These are phyloP conservation scores for Purpureocillium takamizusanense DNA, from an alignment of 2,329 filamentous ascomycete species.

Conservation along the genomic window DNA sequence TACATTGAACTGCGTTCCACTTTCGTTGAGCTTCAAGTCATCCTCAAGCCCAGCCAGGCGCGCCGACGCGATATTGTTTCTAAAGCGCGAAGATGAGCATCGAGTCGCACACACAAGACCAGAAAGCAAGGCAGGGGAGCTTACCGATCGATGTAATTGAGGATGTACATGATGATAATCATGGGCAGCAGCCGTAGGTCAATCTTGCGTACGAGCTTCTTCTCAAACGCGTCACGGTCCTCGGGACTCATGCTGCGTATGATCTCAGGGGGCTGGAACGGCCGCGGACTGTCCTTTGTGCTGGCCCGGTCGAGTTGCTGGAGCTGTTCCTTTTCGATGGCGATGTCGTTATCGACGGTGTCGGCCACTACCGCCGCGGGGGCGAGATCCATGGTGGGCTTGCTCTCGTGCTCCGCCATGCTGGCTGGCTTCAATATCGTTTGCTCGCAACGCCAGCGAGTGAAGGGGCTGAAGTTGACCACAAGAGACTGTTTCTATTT, in stretches of 20 bases:
- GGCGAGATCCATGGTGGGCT: no score
- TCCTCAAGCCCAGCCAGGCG: constrained; percentile 24
- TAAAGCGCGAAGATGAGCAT: constrained; percentile 8
- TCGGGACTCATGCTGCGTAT: neutral
- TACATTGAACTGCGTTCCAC: constrained; percentile 11
- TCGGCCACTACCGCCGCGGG: no score
- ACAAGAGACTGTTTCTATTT: no score
- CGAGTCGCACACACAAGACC: no score
- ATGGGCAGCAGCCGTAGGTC: constrained; percentile 21
- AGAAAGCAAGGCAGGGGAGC: neutral
- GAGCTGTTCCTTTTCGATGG: no score
- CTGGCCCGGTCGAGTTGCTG: no score
- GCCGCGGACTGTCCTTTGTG: neutral
- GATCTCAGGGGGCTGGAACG: constrained; percentile 1
- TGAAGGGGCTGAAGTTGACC: no score
- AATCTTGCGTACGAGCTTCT: constrained; percentile 14
- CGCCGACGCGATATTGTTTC: constrained; percentile 24
- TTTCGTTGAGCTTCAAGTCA: constrained; percentile 40
- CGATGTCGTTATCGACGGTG: no score
- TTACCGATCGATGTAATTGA: constrained; percentile 36
- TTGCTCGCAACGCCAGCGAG: no score
- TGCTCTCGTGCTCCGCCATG: no score
- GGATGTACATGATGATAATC: constrained; percentile 16
- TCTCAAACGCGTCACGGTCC: constrained; percentile 3
- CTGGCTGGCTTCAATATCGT: no score